phyloP scores from a whole-genome alignment of 129 eudicot genomes.

The Mikania micrantha region DNA sequence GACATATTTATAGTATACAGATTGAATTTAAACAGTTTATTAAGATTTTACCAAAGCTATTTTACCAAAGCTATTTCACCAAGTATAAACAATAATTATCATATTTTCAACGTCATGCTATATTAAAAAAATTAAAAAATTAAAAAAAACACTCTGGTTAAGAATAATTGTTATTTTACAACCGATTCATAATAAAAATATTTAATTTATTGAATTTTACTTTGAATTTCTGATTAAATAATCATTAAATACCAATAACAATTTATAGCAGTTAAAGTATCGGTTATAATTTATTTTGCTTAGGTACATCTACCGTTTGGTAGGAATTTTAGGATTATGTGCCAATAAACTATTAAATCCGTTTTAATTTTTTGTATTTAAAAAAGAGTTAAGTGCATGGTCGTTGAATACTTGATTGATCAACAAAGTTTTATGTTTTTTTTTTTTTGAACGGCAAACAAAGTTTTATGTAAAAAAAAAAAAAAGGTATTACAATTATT shows the following conservation, averaged over 20 bases:
- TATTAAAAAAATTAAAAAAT: not conserved
- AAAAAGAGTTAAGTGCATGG: no score
- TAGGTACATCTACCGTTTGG: constrained; percentile 34
- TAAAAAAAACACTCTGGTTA: no score
- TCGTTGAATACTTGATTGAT: no score
- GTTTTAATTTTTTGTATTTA: not conserved
- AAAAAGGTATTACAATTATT: no score
- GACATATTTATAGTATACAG: no score
- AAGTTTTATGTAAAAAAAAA: no score
- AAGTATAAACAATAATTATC: not conserved
- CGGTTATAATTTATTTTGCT: constrained; percentile 17
- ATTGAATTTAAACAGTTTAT: no score
- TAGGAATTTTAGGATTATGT: constrained; percentile 13
- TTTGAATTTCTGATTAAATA: not conserved
- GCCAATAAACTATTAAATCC: constrained; percentile 10
- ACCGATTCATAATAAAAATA: not conserved
- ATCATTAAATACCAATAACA: not conserved
- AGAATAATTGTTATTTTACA: not conserved
- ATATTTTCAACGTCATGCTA: not conserved
- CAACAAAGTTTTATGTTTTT: no score
- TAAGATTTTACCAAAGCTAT: no score
- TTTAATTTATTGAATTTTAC: not conserved
- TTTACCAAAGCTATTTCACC: no score
- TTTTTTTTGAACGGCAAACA: no score
- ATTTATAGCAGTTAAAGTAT: constrained; percentile 9